Percentiles rank a stretch among this genome's conserved stretches.
Evolutionary conservation across 108 stramenopile species (phyloP).

Genomic region (Cyclotella baltica): DNA sequence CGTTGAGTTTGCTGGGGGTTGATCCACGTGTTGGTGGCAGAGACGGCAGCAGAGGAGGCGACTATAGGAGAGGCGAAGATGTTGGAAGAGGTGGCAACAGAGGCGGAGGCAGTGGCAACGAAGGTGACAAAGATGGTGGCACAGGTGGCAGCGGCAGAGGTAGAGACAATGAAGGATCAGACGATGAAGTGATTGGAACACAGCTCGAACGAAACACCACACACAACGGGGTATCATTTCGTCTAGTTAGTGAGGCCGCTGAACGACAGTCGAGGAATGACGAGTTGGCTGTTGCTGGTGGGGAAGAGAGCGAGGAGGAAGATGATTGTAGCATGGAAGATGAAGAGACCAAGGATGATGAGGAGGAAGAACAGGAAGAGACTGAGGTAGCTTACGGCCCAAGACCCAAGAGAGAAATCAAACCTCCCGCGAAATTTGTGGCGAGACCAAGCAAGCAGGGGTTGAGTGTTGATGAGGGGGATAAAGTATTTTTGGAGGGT

Average conservation of each 20-base stretch:
- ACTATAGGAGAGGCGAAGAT: background rate
- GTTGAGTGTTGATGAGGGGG: background rate
- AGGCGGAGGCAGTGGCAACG: background rate
- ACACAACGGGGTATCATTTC: background rate
- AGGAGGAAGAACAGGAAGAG: background rate
- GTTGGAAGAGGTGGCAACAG: background rate
- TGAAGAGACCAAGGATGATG: background rate
- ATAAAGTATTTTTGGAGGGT: background rate
- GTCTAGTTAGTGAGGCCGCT: background rate
- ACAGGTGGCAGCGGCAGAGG: background rate
- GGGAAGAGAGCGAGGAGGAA: background rate
- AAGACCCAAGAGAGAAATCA: background rate
- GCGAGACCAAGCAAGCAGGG: background rate
- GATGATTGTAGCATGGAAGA: too few relatives aligned
- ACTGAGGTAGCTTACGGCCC: background rate
- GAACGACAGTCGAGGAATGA: background rate
- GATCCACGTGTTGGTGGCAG: background rate
- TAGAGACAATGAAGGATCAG: background rate
- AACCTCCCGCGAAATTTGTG: background rate
- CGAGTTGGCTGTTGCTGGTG: conserved; percentile 3
- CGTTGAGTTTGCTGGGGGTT: conserved; percentile 26
- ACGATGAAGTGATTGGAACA: too few relatives aligned
- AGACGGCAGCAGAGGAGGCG: background rate
- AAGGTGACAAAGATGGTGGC: background rate
- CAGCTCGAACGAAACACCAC: too few relatives aligned